A percentile compares a stretch with the other conserved stretches of the same genome.
Conservation (phyloP, 768 basidiomycete genomes). For the Tricholoma saponaceum region DNA sequence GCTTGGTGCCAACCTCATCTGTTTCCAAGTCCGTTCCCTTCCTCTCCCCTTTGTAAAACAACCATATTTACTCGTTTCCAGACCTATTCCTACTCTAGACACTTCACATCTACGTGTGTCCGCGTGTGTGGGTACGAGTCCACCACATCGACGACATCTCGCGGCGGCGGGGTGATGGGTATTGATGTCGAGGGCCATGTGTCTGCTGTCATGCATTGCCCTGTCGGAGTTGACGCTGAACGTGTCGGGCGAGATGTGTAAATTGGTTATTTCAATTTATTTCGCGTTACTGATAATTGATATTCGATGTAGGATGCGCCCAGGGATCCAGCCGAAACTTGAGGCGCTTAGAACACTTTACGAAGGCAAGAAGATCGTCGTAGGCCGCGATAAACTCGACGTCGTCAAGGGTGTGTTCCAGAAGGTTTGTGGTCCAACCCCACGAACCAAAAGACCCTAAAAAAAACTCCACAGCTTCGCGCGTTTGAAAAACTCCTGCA, state of each 20-base stretch:
- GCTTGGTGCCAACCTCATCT: slow-evolving; percentile 94
- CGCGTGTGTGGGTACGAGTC: slow-evolving; percentile 96
- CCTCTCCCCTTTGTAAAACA: neutral
- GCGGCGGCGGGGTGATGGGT: slow-evolving; percentile 16
- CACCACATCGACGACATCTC: slow-evolving; percentile 30
- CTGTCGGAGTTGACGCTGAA: slow-evolving; percentile 93
- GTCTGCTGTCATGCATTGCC: slow-evolving; percentile 81
- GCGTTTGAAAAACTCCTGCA: slow-evolving; percentile 93
- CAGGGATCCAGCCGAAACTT: slow-evolving; percentile 88
- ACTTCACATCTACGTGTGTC: slow-evolving; percentile 92
- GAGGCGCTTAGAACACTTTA: slow-evolving; percentile 81
- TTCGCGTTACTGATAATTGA: neutral
- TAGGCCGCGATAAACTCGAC: slow-evolving; percentile 95
- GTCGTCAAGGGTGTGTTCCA: slow-evolving; percentile 98
- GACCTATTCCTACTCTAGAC: slow-evolving; percentile 93
- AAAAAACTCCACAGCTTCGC: slow-evolving; percentile 52
- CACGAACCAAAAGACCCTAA: neutral
- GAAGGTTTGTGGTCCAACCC: slow-evolving; percentile 53
- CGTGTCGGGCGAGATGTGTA: slow-evolving; percentile 80
- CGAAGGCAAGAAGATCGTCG: slow-evolving; percentile 97
- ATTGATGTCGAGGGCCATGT: slow-evolving; percentile 90
- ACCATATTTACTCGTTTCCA: slow-evolving; percentile 14
- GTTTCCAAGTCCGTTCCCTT: slow-evolving; percentile 66
- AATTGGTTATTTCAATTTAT: slow-evolving; percentile 21
- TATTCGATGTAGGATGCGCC: slow-evolving; percentile 59